These are phyloP conservation scores for Wakefieldia striispora DNA, from an alignment of 768 basidiomycete species.

Conservation along the genomic window DNA sequence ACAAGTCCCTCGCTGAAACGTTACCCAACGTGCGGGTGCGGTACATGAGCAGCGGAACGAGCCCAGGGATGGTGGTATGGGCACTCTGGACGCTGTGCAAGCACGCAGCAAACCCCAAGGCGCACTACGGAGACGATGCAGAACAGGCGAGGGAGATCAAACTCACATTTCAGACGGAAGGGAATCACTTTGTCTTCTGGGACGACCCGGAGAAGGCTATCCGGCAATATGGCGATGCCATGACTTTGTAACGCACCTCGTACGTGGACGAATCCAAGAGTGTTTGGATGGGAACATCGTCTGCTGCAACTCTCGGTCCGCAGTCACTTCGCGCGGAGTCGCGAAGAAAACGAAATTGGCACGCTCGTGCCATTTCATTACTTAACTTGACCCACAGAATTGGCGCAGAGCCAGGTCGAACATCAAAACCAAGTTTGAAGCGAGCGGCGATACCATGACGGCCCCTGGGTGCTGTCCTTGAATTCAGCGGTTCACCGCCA, in stretches of 20 bases:
- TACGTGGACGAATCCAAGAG: no score
- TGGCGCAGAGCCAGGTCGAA: no score
- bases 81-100: not conserved
- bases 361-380: no score
- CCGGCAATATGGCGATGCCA: constrained; percentile 8
- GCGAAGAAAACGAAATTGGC: no score
- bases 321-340: no score
- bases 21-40: constrained; percentile 19
- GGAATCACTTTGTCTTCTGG: constrained; percentile 27
- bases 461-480: no score
- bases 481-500: no score
- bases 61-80: not conserved
- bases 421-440: no score
- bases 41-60: constrained; percentile 19
- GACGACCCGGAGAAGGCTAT: constrained; percentile 24
- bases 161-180: constrained; percentile 11
- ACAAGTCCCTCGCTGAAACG: constrained; percentile 6
- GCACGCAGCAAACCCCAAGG: not conserved
- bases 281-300: no score
- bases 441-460: no score
- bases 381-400: no score
- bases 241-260: constrained; percentile 6
- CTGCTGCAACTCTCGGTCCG: no score
- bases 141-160: constrained; percentile 23
- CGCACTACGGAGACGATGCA: constrained; percentile 5